Conservation (phyloP, 352 stramenopile genomes). For the Globisporangium viniferum region DNA sequence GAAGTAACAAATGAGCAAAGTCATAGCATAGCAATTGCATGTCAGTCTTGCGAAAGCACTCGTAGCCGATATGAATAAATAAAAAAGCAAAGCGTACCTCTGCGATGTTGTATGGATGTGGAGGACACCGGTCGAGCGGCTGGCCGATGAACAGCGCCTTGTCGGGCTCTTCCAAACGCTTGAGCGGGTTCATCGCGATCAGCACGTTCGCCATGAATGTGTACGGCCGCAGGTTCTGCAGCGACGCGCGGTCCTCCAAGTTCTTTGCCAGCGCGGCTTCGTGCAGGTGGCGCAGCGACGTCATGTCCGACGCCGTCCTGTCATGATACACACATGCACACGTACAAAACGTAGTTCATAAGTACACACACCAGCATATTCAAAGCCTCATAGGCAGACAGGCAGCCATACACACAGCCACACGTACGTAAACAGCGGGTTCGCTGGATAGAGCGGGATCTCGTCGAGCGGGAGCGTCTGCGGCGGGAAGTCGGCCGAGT, state of each 20-base stretch:
- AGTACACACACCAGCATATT: not conserved
- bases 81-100: conserved; percentile 21
- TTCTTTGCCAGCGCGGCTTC: conserved; percentile 88
- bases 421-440: conserved; percentile 57
- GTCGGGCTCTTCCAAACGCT: conserved; percentile 66
- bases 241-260: conserved; percentile 72
- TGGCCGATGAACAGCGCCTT: conserved; percentile 69
- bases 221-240: conserved; percentile 77
- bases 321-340: not conserved
- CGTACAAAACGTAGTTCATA: not conserved
- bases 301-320: conserved; percentile 78
- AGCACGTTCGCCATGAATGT: conserved; percentile 89
- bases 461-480: conserved; percentile 41
- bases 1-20: not conserved
- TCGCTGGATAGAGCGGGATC: conserved; percentile 60
- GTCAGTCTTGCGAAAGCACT: conserved; percentile 12
- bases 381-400: conserved; percentile 6
- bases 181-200: conserved; percentile 83
- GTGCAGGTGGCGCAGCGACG: conserved; percentile 76
- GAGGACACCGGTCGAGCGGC: conserved; percentile 61
- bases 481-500: conserved; percentile 19
- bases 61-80: not conserved
- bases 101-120: conserved; percentile 84
- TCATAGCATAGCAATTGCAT: not conserved
- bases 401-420: not conserved